A percentile compares a stretch with the other conserved stretches of the same genome.
Conservation (phyloP, 176 grass and related monocot species). For the Eleusine coracana region DNA sequence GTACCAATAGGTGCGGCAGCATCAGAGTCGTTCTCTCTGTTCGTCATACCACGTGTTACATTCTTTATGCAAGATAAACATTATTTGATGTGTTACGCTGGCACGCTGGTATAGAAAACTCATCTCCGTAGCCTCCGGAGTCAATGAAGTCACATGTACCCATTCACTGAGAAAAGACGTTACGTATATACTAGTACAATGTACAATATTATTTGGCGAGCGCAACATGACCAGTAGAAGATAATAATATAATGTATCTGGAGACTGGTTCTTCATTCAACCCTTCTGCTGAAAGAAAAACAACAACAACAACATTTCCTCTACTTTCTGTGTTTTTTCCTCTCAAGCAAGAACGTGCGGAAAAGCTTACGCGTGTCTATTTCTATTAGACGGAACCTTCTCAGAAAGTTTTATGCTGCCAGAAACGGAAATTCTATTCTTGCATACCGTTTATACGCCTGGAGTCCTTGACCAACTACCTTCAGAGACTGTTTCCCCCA, state of each 20-base stretch:
- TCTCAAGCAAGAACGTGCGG: background rate
- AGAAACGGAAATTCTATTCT: background rate
- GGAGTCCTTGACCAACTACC: background rate
- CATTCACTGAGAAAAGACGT: background rate
- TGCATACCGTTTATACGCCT: background rate
- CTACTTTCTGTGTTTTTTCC: no score
- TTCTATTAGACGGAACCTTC: constrained; percentile 34
- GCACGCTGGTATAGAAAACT: background rate
- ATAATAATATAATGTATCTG: background rate
- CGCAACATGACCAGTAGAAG: background rate
- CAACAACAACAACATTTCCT: background rate
- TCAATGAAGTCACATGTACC: constrained; percentile 30
- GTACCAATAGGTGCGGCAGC: no score
- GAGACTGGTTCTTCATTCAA: constrained; percentile 30
- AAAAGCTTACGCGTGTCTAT: background rate
- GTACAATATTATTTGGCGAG: background rate
- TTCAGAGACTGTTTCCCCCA: background rate
- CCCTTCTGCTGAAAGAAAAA: constrained; percentile 4
- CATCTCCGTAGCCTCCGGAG: background rate
- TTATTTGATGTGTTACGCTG: background rate
- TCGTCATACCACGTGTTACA: no score
- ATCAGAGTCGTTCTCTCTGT: no score
- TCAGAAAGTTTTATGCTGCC: constrained; percentile 19
- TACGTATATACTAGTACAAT: background rate
- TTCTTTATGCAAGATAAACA: background rate